phyloP scores from a whole-genome alignment of 768 basidiomycete species.

The Xerocomellus dryophilus region DNA sequence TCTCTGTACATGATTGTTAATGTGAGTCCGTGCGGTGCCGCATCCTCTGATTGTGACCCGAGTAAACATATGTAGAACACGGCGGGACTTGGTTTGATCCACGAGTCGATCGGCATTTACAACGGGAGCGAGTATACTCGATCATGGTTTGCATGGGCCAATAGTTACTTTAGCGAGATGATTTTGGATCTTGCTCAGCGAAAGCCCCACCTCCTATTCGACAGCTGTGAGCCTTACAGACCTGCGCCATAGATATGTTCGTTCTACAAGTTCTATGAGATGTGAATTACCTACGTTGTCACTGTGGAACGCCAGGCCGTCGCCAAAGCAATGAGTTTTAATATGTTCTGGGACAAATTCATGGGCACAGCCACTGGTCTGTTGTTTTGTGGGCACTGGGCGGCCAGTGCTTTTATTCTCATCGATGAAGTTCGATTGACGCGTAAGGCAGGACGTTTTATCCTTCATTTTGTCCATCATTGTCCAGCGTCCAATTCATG shows the following conservation, averaged over 20 bases:
- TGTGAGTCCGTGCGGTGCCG: conserved; percentile 38
- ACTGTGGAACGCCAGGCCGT: background rate
- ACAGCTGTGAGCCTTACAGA: conserved; percentile 51
- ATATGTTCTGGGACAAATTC: background rate
- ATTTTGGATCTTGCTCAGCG: conserved; percentile 70
- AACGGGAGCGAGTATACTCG: conserved; percentile 56
- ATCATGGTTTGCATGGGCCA: conserved; percentile 82
- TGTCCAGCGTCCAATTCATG: conserved; percentile 38
- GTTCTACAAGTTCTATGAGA: background rate
- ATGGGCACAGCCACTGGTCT: conserved; percentile 21
- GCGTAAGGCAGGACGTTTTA: conserved; percentile 16
- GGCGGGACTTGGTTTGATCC: conserved; percentile 69
- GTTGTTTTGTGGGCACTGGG: conserved; percentile 3
- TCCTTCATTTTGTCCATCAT: conserved; percentile 1
- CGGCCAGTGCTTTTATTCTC: background rate
- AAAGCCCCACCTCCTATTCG: conserved; percentile 68
- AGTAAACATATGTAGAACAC: conserved; percentile 51
- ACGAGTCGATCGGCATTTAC: conserved; percentile 70
- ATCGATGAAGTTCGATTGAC: conserved; percentile 19
- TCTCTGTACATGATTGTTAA: conserved; percentile 66
- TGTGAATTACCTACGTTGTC: background rate
- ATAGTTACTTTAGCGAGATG: conserved; percentile 84
- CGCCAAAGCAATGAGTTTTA: background rate
- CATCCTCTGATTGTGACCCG: background rate
- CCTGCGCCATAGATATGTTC: conserved; percentile 39